Evolutionary conservation across 345 rosid genomes (phyloP).

Genomic region (Laguncularia racemosa): DNA sequence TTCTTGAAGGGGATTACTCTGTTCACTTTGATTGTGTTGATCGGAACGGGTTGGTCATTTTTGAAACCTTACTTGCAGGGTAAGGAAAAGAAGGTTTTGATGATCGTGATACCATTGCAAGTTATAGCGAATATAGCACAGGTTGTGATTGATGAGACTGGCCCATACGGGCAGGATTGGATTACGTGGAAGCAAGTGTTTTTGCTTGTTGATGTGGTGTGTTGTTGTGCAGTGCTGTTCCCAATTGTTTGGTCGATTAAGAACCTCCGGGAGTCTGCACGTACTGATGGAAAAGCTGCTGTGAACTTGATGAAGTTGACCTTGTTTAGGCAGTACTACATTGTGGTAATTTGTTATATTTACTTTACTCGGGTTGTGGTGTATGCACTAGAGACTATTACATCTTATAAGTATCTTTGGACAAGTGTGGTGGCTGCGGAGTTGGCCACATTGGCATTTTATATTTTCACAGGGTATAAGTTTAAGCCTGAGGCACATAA

Average conservation of each 20-base stretch:
- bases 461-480: slow-evolving; percentile 78
- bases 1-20: slow-evolving; percentile 85
- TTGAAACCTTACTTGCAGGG: slow-evolving; percentile 94
- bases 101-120: slow-evolving; percentile 93
- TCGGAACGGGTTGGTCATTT: slow-evolving; percentile 96
- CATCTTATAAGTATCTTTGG: slow-evolving; percentile 85
- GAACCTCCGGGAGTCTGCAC: slow-evolving; percentile 89
- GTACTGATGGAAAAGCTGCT: slow-evolving; percentile 92
- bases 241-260: slow-evolving; percentile 98
- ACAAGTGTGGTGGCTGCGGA: slow-evolving; percentile 86
- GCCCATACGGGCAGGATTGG: slow-evolving; percentile 79
- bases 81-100: slow-evolving; percentile 92
- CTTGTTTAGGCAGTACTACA: slow-evolving; percentile 88
- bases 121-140: slow-evolving; percentile 91
- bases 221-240: slow-evolving; percentile 90
- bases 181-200: slow-evolving; percentile 84
- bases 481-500: slow-evolving; percentile 92
- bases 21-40: slow-evolving; percentile 86
- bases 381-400: slow-evolving; percentile 79
- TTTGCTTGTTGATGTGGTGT: slow-evolving; percentile 83
- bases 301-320: slow-evolving; percentile 90
- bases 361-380: slow-evolving; percentile 94
- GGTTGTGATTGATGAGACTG: slow-evolving; percentile 81
- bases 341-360: slow-evolving; percentile 91
- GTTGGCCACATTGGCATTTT: slow-evolving; percentile 81